Conservation (phyloP, 805 yeast species). For the Candida ponderosae region DNA sequence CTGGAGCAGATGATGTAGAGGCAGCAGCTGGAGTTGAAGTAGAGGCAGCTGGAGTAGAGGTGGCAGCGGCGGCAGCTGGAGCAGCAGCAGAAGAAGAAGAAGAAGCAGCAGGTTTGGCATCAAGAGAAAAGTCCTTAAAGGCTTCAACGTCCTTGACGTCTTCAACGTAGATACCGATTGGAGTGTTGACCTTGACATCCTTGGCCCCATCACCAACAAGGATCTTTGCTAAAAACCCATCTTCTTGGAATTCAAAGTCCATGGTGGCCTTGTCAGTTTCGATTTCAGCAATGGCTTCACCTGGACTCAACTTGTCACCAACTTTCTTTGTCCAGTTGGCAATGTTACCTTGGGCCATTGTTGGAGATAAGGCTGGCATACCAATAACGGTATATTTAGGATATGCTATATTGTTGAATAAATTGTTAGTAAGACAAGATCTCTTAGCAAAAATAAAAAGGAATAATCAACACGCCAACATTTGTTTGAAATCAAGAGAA, state of each 20-base stretch:
- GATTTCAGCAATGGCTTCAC: slow-evolving; percentile 92
- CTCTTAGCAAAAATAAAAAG: too few relatives aligned
- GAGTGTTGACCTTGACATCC: slow-evolving; percentile 90
- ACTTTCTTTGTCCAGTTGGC: slow-evolving; percentile 84
- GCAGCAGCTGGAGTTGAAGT: slow-evolving; percentile 20
- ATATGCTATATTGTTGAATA: slow-evolving; percentile 25
- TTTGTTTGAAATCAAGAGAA: too few relatives aligned
- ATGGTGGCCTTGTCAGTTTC: slow-evolving; percentile 97
- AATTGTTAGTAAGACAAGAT: neutral
- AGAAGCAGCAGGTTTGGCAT: slow-evolving; percentile 55
- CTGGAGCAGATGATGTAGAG: slow-evolving; percentile 29
- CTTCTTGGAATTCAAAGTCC: slow-evolving; percentile 98
- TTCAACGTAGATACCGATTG: slow-evolving; percentile 95
- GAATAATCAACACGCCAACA: too few relatives aligned
- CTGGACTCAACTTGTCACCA: slow-evolving; percentile 85
- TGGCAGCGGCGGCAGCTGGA: slow-evolving; percentile 19
- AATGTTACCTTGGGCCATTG: slow-evolving; percentile 94
- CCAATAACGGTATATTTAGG: slow-evolving; percentile 84
- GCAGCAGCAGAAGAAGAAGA: slow-evolving; percentile 29
- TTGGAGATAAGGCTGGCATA: slow-evolving; percentile 99
- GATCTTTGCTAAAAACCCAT: slow-evolving; percentile 85
- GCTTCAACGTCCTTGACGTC: slow-evolving; percentile 79
- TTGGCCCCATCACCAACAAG: slow-evolving; percentile 77
- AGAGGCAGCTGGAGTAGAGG: slow-evolving; percentile 20
- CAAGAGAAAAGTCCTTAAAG: slow-evolving; percentile 80